Evolutionary conservation across 2,329 filamentous ascomycete species (phyloP).

Genomic region (Aureobasidium sp.): DNA sequence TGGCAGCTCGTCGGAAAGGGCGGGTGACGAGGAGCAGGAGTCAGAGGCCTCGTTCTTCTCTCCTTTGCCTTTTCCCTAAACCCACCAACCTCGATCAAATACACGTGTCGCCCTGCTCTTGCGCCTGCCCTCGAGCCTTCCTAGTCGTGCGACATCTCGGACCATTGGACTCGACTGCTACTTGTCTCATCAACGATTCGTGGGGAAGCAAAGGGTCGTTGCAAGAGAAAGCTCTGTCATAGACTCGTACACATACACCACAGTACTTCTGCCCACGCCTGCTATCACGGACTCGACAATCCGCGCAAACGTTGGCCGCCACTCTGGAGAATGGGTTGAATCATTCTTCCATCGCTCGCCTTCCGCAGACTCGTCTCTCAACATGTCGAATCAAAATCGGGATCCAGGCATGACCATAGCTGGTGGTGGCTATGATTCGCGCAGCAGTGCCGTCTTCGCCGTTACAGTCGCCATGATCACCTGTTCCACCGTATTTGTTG

Average conservation of each 20-base stretch:
- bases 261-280: not conserved
- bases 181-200: not conserved
- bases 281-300: not conserved
- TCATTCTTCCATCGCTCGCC: not conserved
- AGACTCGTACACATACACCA: not conserved
- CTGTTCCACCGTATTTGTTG: constrained; percentile 66
- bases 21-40: constrained; percentile 1
- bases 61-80: constrained; percentile 5
- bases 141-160: not conserved
- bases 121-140: not conserved
- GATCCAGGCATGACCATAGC: not conserved
- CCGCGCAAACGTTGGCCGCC: not conserved
- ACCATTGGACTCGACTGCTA: not conserved
- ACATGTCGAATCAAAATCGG: constrained; percentile 3
- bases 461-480: constrained; percentile 63
- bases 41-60: constrained; percentile 1
- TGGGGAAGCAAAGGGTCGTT: not conserved
- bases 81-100: not conserved
- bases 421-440: constrained; percentile 13
- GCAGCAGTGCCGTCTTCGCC: constrained; percentile 49
- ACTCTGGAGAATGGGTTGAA: constrained; percentile 12
- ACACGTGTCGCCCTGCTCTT: constrained; percentile 7
- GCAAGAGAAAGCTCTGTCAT: constrained; percentile 1
- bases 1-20: constrained; percentile 9
- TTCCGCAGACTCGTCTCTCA: not conserved